phyloP scores from a whole-genome alignment of 768 basidiomycete genomes.

The Pluteus cervinus region DNA sequence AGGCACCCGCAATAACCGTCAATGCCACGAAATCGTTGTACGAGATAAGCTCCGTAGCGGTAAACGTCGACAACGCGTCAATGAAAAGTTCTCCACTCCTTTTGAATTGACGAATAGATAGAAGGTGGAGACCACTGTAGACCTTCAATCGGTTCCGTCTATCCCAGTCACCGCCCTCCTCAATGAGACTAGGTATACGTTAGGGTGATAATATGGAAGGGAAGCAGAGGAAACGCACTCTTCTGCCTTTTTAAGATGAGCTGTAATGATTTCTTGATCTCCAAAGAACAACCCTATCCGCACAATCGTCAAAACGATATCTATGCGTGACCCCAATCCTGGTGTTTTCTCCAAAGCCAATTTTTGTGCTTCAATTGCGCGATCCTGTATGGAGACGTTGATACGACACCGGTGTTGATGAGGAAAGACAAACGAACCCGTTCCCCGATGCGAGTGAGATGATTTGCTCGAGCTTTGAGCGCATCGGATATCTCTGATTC shows the following conservation, averaged over 20 bases:
- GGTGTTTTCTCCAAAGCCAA: constrained; percentile 88
- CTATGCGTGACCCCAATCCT: constrained; percentile 88
- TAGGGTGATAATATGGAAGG: not conserved
- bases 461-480: constrained; percentile 77
- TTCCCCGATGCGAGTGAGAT: constrained; percentile 86
- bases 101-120: constrained; percentile 90
- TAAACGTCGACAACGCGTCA: constrained; percentile 92
- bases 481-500: constrained; percentile 92
- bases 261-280: constrained; percentile 65
- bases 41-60: constrained; percentile 80
- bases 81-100: constrained; percentile 79
- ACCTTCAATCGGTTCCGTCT: constrained; percentile 94
- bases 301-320: constrained; percentile 83
- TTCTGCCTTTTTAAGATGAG: constrained; percentile 74
- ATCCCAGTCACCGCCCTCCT: constrained; percentile 98
- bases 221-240: constrained; percentile 42
- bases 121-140: constrained; percentile 79
- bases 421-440: constrained; percentile 40
- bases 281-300: constrained; percentile 89
- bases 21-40: constrained; percentile 90
- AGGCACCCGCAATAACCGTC: constrained; percentile 72
- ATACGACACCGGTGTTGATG: too few species aligned
- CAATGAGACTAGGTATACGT: constrained; percentile 60
- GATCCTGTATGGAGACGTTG: constrained; percentile 43
- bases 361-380: constrained; percentile 75